Percentiles rank a stretch among this genome's conserved stretches.
phyloP scores from a whole-genome alignment of 2,329 filamentous ascomycete genomes.

The Aspergillus felis region DNA sequence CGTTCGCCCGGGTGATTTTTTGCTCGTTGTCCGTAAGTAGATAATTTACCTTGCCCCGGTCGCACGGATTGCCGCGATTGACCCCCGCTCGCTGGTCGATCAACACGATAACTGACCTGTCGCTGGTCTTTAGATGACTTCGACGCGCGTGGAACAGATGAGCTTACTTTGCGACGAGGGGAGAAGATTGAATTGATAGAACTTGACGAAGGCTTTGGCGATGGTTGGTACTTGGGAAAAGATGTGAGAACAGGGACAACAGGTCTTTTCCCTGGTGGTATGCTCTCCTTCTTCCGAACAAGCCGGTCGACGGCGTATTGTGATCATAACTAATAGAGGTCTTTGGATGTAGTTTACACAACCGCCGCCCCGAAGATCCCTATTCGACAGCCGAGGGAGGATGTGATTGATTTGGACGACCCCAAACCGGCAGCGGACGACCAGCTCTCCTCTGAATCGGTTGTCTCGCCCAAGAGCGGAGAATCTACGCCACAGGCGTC shows the following conservation, averaged over 20 bases:
- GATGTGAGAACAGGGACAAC: conserved; percentile 40
- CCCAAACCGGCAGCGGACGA: conserved; percentile 11
- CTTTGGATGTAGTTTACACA: conserved; percentile 21
- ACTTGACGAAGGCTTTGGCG: conserved; percentile 63
- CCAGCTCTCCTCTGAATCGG: conserved; percentile 15
- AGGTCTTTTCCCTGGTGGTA: conserved; percentile 49
- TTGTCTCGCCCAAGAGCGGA: conserved; percentile 27
- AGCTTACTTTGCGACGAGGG: conserved; percentile 79
- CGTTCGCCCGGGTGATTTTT: conserved; percentile 39
- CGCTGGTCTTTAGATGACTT: conserved; percentile 72
- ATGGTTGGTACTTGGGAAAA: conserved; percentile 62
- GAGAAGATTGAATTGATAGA: conserved; percentile 62
- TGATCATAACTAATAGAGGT: conserved; percentile 1
- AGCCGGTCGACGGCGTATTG: background rate
- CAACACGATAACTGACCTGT: conserved; percentile 12
- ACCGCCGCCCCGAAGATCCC: conserved; percentile 22
- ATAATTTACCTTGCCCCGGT: conserved; percentile 7
- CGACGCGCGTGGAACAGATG: conserved; percentile 82
- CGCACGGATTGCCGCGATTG: background rate
- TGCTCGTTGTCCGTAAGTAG: conserved; percentile 45
- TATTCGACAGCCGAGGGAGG: conserved; percentile 16
- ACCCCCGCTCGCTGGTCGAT: conserved; percentile 1
- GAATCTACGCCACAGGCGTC: conserved; percentile 41
- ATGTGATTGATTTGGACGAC: conserved; percentile 11
- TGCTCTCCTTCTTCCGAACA: conserved; percentile 2